Conservation (phyloP, 805 yeast species). For the Saccharomycopsis schoenii region DNA sequence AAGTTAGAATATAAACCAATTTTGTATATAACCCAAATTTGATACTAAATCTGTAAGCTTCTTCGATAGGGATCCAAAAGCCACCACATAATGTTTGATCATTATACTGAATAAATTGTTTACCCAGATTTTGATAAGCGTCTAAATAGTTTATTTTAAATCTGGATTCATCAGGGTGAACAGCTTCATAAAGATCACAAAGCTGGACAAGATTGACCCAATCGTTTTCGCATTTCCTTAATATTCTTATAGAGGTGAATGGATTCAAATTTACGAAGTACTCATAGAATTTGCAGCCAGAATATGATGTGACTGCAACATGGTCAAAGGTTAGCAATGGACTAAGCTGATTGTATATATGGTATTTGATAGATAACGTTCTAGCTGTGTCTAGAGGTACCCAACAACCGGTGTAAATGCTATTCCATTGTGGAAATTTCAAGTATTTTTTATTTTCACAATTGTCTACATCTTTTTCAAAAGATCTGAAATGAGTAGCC, state of each 20-base stretch:
- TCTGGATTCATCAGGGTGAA: conserved; percentile 3
- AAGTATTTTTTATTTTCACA: conserved; percentile 1
- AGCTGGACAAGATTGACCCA: conserved; percentile 22
- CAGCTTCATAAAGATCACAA: conserved; percentile 19
- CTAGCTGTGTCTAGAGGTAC: conserved; percentile 21
- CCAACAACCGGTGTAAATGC: conserved; percentile 21
- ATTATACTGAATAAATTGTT: conserved; percentile 13
- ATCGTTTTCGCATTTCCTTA: conserved; percentile 19
- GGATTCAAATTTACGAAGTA: conserved; percentile 19
- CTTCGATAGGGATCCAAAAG: conserved; percentile 21
- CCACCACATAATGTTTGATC: conserved; percentile 25
- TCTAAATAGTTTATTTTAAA: background rate
- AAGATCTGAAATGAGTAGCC: background rate
- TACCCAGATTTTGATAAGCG: background rate
- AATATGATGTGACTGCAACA: conserved; percentile 21
- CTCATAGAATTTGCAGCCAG: conserved; percentile 23
- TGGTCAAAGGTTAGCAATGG: conserved; percentile 23
- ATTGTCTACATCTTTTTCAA: conserved; percentile 2
- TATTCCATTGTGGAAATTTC: background rate
- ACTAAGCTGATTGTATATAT: conserved; percentile 15
- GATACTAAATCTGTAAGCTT: conserved; percentile 18
- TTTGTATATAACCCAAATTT: conserved; percentile 17
- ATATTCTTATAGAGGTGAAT: conserved; percentile 20
- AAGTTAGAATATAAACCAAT: background rate
- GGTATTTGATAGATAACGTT: conserved; percentile 18